Evolutionary conservation across 176 grass and related monocot species (phyloP).

Genomic region (Juncus inflexus): DNA sequence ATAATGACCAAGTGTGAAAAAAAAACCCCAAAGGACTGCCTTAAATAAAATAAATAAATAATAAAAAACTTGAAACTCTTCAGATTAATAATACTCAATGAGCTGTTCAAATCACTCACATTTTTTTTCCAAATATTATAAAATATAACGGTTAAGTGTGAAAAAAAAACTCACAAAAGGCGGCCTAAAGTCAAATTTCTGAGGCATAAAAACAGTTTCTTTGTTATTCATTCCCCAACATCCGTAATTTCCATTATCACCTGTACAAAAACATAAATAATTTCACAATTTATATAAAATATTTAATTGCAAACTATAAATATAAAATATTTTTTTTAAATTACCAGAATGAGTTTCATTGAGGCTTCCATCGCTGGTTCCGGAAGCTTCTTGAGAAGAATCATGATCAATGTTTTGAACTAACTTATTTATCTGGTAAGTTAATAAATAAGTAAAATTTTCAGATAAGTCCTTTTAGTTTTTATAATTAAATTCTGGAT

Average conservation of each 20-base stretch:
- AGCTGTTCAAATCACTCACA: too few relatives aligned
- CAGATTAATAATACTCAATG: too few relatives aligned
- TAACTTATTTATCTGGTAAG: slow-evolving; percentile 38
- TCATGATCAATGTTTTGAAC: slow-evolving; percentile 40
- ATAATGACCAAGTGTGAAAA: too few relatives aligned
- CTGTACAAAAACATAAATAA: not conserved
- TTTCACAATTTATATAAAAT: not conserved
- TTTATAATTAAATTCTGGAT: slow-evolving; percentile 25
- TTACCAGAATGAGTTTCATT: slow-evolving; percentile 72
- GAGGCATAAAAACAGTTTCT: slow-evolving; percentile 3
- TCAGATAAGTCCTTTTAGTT: too few relatives aligned
- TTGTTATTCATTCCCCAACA: slow-evolving; percentile 7
- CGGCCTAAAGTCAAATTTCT: slow-evolving; percentile 23
- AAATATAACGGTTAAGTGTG: too few relatives aligned
- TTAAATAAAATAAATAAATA: too few relatives aligned
- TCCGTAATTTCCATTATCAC: slow-evolving; percentile 25
- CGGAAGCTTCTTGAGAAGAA: slow-evolving; percentile 58
- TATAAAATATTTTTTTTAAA: not conserved
- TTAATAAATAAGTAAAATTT: slow-evolving; percentile 38
- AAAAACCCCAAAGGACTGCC: too few relatives aligned
- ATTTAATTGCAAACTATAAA: not conserved
- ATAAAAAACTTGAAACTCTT: too few relatives aligned
- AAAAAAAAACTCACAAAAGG: slow-evolving; percentile 12
- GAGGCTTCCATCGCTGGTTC: slow-evolving; percentile 52
- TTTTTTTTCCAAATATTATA: too few relatives aligned